A percentile compares a stretch with the other conserved stretches of the same genome.
phyloP scores from a whole-genome alignment of 352 stramenopile species.

The Blastocystis sp. region DNA sequence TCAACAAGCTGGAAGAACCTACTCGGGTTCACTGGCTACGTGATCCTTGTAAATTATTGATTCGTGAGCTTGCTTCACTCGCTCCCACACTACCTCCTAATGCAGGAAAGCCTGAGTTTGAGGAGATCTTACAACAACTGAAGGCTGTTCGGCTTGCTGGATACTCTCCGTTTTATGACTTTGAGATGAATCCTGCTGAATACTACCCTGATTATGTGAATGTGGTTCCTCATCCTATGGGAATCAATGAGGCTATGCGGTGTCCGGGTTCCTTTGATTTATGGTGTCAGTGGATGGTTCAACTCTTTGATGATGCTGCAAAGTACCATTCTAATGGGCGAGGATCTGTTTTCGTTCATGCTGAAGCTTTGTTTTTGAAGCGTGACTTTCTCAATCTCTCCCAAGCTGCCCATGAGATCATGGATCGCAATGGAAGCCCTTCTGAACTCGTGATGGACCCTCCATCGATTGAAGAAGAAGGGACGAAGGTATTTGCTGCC shows the following conservation, averaged over 20 bases:
- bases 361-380: slow-evolving; percentile 33
- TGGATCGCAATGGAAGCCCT: background rate
- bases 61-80: slow-evolving; percentile 7
- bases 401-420: background rate
- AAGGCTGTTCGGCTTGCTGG: slow-evolving; percentile 24
- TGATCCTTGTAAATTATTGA: slow-evolving; percentile 33
- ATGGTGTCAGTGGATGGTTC: slow-evolving; percentile 22
- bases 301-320: slow-evolving; percentile 29
- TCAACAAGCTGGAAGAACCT: slow-evolving; percentile 1
- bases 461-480: background rate
- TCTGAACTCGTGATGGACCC: background rate
- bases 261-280: slow-evolving; percentile 31
- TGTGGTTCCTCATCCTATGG: slow-evolving; percentile 7
- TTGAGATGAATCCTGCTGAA: slow-evolving; percentile 42
- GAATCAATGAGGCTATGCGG: slow-evolving; percentile 17
- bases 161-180: slow-evolving; percentile 36
- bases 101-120: slow-evolving; percentile 5
- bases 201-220: slow-evolving; percentile 26
- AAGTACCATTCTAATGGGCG: slow-evolving; percentile 18
- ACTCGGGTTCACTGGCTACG: slow-evolving; percentile 32
- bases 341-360: slow-evolving; percentile 25
- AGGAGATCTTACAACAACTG: background rate
- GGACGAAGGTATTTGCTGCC: background rate
- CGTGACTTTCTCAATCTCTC: background rate
- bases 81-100: background rate